These are phyloP conservation scores for Saururus chinensis DNA, from an alignment of 164 flowering plant species.

Conservation along the genomic window DNA sequence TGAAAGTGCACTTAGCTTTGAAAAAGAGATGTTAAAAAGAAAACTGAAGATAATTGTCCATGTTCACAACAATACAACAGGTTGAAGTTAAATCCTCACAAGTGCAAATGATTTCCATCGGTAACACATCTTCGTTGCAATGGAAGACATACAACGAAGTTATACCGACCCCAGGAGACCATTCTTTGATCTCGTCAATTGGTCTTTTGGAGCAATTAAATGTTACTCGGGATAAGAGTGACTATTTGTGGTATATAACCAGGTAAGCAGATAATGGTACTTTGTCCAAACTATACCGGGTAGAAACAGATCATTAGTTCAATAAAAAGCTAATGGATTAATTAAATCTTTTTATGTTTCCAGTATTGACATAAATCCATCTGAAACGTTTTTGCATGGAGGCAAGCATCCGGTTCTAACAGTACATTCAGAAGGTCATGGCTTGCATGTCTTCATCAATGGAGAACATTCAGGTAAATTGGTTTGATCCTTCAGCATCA, in stretches of 20 bases:
- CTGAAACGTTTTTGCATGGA: conserved; percentile 58
- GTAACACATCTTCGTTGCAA: conserved; percentile 29
- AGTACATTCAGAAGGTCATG: conserved; percentile 77
- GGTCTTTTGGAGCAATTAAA: conserved; percentile 89
- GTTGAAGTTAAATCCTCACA: conserved; percentile 66
- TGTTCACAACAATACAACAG: conserved; percentile 17
- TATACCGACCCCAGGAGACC: conserved; percentile 41
- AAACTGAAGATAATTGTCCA: too few species aligned
- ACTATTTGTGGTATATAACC: conserved; percentile 91
- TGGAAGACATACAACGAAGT: conserved; percentile 88
- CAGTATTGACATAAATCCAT: conserved; percentile 57
- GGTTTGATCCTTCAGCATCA: not conserved
- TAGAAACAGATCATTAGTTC: not conserved
- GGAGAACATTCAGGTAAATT: conserved; percentile 60
- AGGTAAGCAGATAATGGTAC: conserved; percentile 29
- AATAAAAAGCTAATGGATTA: too few species aligned
- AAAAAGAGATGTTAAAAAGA: too few species aligned
- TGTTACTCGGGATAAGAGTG: conserved; percentile 78
- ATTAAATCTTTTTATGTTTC: conserved; percentile 5
- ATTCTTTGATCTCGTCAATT: conserved; percentile 35
- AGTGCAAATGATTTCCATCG: conserved; percentile 44
- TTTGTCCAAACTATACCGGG: not conserved
- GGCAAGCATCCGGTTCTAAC: conserved; percentile 58
- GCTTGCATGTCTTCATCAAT: conserved; percentile 71
- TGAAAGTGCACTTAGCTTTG: too few species aligned